Evolutionary conservation across 495 filamentous ascomycete genomes (phyloP).

Genomic region (Penicillium egyptiacum): DNA sequence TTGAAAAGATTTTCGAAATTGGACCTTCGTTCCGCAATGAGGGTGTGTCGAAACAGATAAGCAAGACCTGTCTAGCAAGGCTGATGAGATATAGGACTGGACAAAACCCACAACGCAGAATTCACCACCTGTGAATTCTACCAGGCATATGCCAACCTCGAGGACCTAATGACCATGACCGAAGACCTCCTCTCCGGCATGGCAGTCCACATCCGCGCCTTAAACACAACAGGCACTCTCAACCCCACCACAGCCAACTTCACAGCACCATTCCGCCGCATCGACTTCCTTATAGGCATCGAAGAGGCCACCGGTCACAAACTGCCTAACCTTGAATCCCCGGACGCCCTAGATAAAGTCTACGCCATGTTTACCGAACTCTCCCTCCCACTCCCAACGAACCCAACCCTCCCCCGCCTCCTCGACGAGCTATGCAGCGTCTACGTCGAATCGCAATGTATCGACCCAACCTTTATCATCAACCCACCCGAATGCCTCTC

Average conservation of each 20-base stretch:
- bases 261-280: slow-evolving; percentile 57
- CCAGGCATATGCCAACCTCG: slow-evolving; percentile 74
- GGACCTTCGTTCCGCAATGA: slow-evolving; percentile 94
- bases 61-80: neutral
- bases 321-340: slow-evolving; percentile 65
- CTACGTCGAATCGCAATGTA: slow-evolving; percentile 73
- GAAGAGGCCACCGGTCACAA: slow-evolving; percentile 60
- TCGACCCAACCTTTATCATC: slow-evolving; percentile 80
- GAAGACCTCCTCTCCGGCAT: slow-evolving; percentile 64
- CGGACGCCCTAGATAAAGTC: slow-evolving; percentile 57
- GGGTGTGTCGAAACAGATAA: slow-evolving; percentile 46
- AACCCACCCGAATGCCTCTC: slow-evolving; percentile 90
- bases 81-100: slow-evolving; percentile 53
- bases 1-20: slow-evolving; percentile 88
- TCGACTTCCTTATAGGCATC: slow-evolving; percentile 82
- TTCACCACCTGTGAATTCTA: slow-evolving; percentile 99
- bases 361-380: slow-evolving; percentile 56
- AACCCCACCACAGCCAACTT: slow-evolving; percentile 57
- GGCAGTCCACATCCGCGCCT: slow-evolving; percentile 47
- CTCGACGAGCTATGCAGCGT: slow-evolving; percentile 76
- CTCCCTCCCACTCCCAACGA: slow-evolving; percentile 50
- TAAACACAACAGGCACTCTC: slow-evolving; percentile 51
- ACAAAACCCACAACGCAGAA: slow-evolving; percentile 93
- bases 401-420: slow-evolving; percentile 70
- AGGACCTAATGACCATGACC: slow-evolving; percentile 72